phyloP scores from a whole-genome alignment of 2,329 filamentous ascomycete genomes.

The Ceratocystis cubensis region DNA sequence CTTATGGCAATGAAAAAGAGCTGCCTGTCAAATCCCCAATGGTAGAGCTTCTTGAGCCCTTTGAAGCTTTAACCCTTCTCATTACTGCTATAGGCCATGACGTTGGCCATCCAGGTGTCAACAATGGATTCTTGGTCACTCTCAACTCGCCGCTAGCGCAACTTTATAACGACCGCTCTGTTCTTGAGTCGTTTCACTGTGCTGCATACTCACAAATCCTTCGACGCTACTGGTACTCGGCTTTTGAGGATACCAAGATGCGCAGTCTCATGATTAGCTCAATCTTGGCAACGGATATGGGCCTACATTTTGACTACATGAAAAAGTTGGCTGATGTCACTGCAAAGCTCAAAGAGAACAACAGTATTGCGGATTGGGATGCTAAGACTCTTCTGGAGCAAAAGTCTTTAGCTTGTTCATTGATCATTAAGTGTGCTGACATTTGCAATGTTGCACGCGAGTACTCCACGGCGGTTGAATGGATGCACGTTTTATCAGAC shows the following conservation, averaged over 20 bases:
- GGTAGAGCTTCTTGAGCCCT: slow-evolving; percentile 63
- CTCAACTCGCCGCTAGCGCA: slow-evolving; percentile 88
- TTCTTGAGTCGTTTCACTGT: slow-evolving; percentile 94
- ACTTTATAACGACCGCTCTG: slow-evolving; percentile 92
- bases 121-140: slow-evolving; percentile 89
- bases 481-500: slow-evolving; percentile 89
- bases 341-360: slow-evolving; percentile 57
- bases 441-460: slow-evolving; percentile 93
- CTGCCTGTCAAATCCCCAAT: slow-evolving; percentile 47
- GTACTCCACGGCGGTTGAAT: slow-evolving; percentile 69
- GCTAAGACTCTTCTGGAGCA: slow-evolving; percentile 63
- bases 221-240: slow-evolving; percentile 76
- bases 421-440: slow-evolving; percentile 95
- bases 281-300: slow-evolving; percentile 97
- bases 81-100: slow-evolving; percentile 97
- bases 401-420: slow-evolving; percentile 68
- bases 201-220: slow-evolving; percentile 94
- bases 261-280: slow-evolving; percentile 89
- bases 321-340: slow-evolving; percentile 70
- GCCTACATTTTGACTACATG: slow-evolving; percentile 94
- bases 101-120: slow-evolving; percentile 93
- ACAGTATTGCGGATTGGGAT: slow-evolving; percentile 61
- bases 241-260: slow-evolving; percentile 67
- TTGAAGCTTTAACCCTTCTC: slow-evolving; percentile 78
- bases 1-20: slow-evolving; percentile 24